These are phyloP conservation scores for Mentha longifolia DNA, from an alignment of 257 asterid genomes.

Conservation along the genomic window DNA sequence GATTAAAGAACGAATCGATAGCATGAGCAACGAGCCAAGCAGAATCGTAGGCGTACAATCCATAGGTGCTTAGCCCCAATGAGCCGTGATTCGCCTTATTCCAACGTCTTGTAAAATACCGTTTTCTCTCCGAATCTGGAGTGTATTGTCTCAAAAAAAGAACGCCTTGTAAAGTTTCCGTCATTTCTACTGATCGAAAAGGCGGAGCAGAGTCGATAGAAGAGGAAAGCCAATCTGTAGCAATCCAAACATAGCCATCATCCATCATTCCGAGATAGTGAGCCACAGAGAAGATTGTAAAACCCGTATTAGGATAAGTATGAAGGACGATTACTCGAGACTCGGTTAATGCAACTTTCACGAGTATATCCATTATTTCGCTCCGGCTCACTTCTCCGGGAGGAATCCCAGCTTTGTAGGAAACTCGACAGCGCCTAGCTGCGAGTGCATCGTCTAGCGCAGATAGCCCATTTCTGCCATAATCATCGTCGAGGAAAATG, in stretches of 20 bases:
- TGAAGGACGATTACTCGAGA: constrained; percentile 79
- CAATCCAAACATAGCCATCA: constrained; percentile 75
- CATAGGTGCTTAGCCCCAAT: constrained; percentile 71
- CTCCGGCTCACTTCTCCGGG: constrained; percentile 40
- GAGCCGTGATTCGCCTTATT: constrained; percentile 56
- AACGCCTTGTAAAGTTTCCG: constrained; percentile 53
- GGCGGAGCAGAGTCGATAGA: constrained; percentile 59
- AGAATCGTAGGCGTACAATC: constrained; percentile 78
- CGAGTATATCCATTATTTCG: constrained; percentile 59
- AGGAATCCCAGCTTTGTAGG: constrained; percentile 62
- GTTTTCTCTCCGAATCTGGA: constrained; percentile 53
- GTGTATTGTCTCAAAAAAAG: constrained; percentile 57
- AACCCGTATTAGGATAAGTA: constrained; percentile 50
- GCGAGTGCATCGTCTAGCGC: constrained; percentile 72
- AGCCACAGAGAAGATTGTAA: constrained; percentile 54
- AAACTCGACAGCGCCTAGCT: constrained; percentile 54
- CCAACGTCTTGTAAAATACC: constrained; percentile 61
- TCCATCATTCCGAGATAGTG: constrained; percentile 73
- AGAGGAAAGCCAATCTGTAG: constrained; percentile 84
- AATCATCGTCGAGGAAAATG: constrained; percentile 71
- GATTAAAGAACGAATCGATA: constrained; percentile 59
- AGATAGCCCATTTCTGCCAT: constrained; percentile 81
- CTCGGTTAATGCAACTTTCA: constrained; percentile 59
- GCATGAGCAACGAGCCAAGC: constrained; percentile 92
- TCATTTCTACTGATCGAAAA: constrained; percentile 26